Base-by-base conservation (phyloP, 768 basidiomycete species). In the Boletus subparvulus region DNA sequence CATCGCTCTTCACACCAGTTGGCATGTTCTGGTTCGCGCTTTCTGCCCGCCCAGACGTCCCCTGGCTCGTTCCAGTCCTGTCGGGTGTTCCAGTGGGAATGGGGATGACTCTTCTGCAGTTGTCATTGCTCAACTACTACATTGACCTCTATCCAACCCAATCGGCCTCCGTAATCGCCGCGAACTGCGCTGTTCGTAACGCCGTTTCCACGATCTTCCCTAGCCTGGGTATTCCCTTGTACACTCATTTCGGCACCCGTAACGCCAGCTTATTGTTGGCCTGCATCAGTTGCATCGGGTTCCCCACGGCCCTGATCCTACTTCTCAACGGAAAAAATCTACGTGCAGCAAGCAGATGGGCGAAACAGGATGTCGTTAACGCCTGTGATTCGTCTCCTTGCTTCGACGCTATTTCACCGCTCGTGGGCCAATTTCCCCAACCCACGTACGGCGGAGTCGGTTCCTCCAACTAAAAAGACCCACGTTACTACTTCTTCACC, bases 21-120 rank as follows among this genome's bases (percentile, higher is more conserved):
- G 66, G 67, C 51, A 61, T 69, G 65, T 65, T 69, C 44, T 66
- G 67, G 67, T 66, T 66, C n/a, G 53, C 67, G 11, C 39, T 68
- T 24, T 58, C 67, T 24, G 62, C 67, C 3, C 53, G 36, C 12
- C 60, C 67, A 6, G 55, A 62, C 3, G 16, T 69, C 43, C 67
- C 64, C 50, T 63, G 58, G 62, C 39, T 66, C 13, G 41, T 56
- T 40, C 65, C 67, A 17, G 61, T 60, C 14, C 37, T 65, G n/a
- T 69, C 67, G 0, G 67, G 67, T 44, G 41, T 69, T 21, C 67
- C 67, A 0, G 61, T 69, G 19, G 67, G 65, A 33, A 63, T 69
- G 49, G 60, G 65, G 13, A 69, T 65, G 67, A 69, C 67, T 19
- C 60, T 68, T n/a, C 37, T 68, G 6, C 64, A 64, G 39, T 30